A percentile compares a stretch with the other conserved stretches of the same genome.
phyloP scores from a whole-genome alignment of 2,329 filamentous ascomycete genomes.

The Plenodomus tracheiphilus region DNA sequence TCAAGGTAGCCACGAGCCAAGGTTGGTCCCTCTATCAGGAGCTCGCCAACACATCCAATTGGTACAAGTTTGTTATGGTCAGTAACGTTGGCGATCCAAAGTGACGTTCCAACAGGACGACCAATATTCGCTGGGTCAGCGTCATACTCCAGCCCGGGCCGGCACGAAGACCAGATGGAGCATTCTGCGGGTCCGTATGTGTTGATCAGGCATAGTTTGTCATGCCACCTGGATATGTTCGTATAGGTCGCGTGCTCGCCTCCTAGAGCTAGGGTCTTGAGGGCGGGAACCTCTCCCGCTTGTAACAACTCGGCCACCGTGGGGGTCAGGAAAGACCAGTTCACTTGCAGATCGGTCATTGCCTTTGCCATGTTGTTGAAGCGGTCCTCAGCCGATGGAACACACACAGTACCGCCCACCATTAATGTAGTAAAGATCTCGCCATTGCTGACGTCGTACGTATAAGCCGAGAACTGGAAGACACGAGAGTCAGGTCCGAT shows the following conservation, averaged over 20 bases:
- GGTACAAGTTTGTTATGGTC: constrained; percentile 19
- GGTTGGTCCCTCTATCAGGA: constrained; percentile 60
- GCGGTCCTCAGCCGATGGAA: no score
- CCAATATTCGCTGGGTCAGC: constrained; percentile 44
- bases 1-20: constrained; percentile 32
- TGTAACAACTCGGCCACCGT: constrained; percentile 38
- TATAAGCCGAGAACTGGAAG: no score
- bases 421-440: no score
- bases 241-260: constrained; percentile 39
- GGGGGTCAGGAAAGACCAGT: neutral
- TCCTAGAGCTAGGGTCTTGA: constrained; percentile 47
- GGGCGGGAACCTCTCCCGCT: constrained; percentile 45
- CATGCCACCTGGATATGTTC: constrained; percentile 8
- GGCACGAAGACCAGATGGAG: neutral
- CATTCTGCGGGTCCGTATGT: constrained; percentile 16
- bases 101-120: constrained; percentile 55
- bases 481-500: no score
- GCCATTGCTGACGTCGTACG: no score
- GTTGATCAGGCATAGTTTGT: constrained; percentile 9
- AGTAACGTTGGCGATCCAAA: constrained; percentile 28
- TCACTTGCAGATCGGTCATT: neutral
- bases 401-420: no score
- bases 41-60: constrained; percentile 45
- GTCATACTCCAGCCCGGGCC: constrained; percentile 5
- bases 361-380: no score